These are phyloP conservation scores for Arthroderma uncinatum DNA, from an alignment of 2,329 filamentous ascomycete genomes.

Conservation along the genomic window DNA sequence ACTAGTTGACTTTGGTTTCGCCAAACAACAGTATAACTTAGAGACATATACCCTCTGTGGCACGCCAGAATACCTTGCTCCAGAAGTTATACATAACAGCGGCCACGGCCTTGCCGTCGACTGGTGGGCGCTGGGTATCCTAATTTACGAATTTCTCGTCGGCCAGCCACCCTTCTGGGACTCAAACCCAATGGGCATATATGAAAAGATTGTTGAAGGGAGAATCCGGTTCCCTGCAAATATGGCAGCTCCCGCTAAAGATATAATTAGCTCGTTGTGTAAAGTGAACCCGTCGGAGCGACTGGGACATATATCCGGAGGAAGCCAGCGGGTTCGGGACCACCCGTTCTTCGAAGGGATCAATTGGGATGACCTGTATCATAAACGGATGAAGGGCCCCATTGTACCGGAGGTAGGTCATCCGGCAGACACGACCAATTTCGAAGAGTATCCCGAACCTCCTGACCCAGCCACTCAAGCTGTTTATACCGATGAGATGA, in stretches of 20 bases:
- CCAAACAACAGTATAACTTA: conserved; percentile 47
- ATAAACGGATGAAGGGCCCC: conserved; percentile 48
- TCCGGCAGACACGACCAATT: conserved; percentile 52
- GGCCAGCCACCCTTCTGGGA: conserved; percentile 60
- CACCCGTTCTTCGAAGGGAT: conserved; percentile 53
- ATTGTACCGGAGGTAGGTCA: conserved; percentile 51
- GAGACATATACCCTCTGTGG: conserved; percentile 58
- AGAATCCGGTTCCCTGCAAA: conserved; percentile 49
- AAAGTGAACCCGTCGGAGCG: conserved; percentile 53
- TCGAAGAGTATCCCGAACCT: conserved; percentile 52
- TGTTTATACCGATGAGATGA: conserved; percentile 49
- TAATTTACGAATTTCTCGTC: conserved; percentile 57
- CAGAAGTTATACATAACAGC: conserved; percentile 55
- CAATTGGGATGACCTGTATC: conserved; percentile 53
- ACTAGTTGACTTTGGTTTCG: conserved; percentile 57
- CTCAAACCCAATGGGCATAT: conserved; percentile 58
- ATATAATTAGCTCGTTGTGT: conserved; percentile 52
- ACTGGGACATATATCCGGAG: conserved; percentile 51
- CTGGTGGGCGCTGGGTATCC: conserved; percentile 58
- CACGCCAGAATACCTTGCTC: conserved; percentile 56
- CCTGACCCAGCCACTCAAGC: conserved; percentile 43
- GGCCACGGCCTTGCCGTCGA: conserved; percentile 55
- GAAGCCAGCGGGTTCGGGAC: conserved; percentile 47
- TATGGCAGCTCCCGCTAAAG: conserved; percentile 48
- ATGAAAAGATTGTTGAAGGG: conserved; percentile 56